These are phyloP conservation scores for Ganoderma boninense DNA, from an alignment of 1,284 basidiomycete species.

Conservation along the genomic window DNA sequence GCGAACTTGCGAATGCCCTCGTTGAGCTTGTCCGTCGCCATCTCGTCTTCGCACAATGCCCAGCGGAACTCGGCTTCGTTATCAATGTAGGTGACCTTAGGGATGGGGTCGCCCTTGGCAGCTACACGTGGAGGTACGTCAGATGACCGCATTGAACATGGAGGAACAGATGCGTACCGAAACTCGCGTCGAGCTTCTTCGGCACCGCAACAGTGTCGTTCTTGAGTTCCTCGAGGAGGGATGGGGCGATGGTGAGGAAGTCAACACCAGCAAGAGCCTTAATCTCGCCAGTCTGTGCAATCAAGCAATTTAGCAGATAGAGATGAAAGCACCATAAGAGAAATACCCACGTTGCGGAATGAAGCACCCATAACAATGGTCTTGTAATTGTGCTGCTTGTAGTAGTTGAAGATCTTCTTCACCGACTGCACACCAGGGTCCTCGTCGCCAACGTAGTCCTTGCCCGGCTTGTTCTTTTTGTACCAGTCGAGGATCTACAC, in stretches of 20 bases:
- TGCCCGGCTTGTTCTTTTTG: conserved; percentile 87
- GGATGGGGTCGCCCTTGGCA: conserved; percentile 64
- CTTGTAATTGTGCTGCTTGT: conserved; percentile 98
- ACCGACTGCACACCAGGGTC: conserved; percentile 99
- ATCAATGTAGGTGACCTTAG: conserved; percentile 90
- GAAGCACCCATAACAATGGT: conserved; percentile 99
- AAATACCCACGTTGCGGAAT: conserved; percentile 87
- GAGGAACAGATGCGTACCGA: conserved; percentile 55
- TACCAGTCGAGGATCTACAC: conserved; percentile 94
- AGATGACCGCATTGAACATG: not conserved
- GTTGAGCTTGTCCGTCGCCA: conserved; percentile 97
- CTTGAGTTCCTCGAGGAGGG: conserved; percentile 93
- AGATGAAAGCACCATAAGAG: not conserved
- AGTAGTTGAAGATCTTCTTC: conserved; percentile 98
- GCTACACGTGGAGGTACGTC: conserved; percentile 45
- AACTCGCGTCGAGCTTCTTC: conserved; percentile 81
- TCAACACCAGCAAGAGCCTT: conserved; percentile 85
- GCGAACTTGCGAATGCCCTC: conserved; percentile 99
- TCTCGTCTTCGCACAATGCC: conserved; percentile 89
- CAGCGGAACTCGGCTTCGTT: conserved; percentile 97
- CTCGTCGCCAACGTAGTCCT: conserved; percentile 85
- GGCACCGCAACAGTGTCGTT: conserved; percentile 82
- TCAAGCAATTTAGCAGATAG: conserved; percentile 26
- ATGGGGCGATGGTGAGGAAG: conserved; percentile 95
- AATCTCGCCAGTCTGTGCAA: conserved; percentile 84